Percentiles rank a stretch among this genome's conserved stretches.
Evolutionary conservation across 2,329 filamentous ascomycete genomes (phyloP).

Genomic region (Penicillium digitatum): DNA sequence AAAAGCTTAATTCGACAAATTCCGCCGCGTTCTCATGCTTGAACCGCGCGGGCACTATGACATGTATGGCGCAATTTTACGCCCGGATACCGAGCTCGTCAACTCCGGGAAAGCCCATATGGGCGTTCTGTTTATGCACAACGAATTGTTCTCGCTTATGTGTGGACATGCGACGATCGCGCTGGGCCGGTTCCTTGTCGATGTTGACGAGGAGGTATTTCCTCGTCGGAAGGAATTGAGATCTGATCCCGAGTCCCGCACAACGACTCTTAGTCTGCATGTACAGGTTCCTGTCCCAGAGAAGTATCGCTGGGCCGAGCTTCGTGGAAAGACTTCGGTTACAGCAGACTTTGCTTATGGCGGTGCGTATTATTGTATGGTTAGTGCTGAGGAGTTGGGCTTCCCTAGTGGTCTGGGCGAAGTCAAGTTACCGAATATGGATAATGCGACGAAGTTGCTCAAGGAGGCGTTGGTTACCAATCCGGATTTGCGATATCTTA

Average conservation of each 20-base stretch:
- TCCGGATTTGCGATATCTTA: slow-evolving; percentile 2
- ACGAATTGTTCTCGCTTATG: slow-evolving; percentile 50
- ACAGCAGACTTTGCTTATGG: slow-evolving; percentile 42
- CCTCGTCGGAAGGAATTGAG: slow-evolving; percentile 33
- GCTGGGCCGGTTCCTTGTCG: slow-evolving; percentile 44
- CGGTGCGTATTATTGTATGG: slow-evolving; percentile 45
- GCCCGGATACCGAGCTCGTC: slow-evolving; percentile 43
- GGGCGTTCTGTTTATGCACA: slow-evolving; percentile 48
- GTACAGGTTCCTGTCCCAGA: slow-evolving; percentile 32
- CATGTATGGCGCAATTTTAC: slow-evolving; percentile 52
- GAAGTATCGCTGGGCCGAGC: slow-evolving; percentile 38
- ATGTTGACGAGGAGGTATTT: slow-evolving; percentile 43
- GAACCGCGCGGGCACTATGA: slow-evolving; percentile 51
- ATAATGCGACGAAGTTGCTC: slow-evolving; percentile 32
- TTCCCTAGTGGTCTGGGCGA: slow-evolving; percentile 31
- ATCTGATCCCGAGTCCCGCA: slow-evolving; percentile 24
- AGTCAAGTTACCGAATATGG: slow-evolving; percentile 32
- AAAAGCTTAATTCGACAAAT: slow-evolving; percentile 37
- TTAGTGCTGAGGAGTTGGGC: slow-evolving; percentile 38
- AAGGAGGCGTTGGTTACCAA: slow-evolving; percentile 29
- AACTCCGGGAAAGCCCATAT: slow-evolving; percentile 43
- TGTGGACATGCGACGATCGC: slow-evolving; percentile 53
- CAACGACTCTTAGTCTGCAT: slow-evolving; percentile 39
- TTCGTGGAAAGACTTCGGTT: slow-evolving; percentile 27
- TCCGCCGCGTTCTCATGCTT: slow-evolving; percentile 43